phyloP scores from a whole-genome alignment of 768 basidiomycete species.

The Rhodosporidiobolus sp. region DNA sequence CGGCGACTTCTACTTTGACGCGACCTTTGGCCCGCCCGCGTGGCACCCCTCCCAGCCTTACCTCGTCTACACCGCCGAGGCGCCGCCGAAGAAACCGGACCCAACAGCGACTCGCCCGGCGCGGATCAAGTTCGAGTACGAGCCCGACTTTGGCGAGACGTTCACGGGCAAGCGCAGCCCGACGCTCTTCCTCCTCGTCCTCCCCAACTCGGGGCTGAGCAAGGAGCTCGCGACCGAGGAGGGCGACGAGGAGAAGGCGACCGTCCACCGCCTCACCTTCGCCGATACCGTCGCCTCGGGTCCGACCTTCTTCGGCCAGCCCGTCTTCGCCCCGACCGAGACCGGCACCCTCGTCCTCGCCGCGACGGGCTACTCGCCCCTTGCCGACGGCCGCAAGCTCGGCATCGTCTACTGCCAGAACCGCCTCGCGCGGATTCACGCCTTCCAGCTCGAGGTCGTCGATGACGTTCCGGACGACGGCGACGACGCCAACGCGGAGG shows the following conservation, averaged over 20 bases:
- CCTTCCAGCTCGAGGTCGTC: constrained; percentile 48
- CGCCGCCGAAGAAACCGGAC: constrained; percentile 48
- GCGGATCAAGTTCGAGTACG: constrained; percentile 55
- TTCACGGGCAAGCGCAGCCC: constrained; percentile 59
- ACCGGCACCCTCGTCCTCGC: constrained; percentile 48
- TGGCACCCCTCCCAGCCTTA: constrained; percentile 60
- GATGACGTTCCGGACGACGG: no score
- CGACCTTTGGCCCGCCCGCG: constrained; percentile 56
- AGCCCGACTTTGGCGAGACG: constrained; percentile 64
- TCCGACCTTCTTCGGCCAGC: constrained; percentile 58
- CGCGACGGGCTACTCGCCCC: constrained; percentile 63
- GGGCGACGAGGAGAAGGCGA: constrained; percentile 5
- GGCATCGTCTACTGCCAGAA: constrained; percentile 64
- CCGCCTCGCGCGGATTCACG: constrained; percentile 61
- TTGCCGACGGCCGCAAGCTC: constrained; percentile 59
- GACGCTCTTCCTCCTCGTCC: constrained; percentile 58
- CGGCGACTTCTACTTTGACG: constrained; percentile 63
- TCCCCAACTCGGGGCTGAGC: constrained; percentile 46
- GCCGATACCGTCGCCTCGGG: background rate
- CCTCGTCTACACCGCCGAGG: constrained; percentile 64
- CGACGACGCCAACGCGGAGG: background rate
- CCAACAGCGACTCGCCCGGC: constrained; percentile 41
- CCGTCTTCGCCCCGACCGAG: constrained; percentile 53
- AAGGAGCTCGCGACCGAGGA: constrained; percentile 23
- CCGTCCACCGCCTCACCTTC: constrained; percentile 20